Evolutionary conservation across 768 basidiomycete species (phyloP), one percentile per base, ranked within the genome.

Genomic region (Flagelloscypha sp.): DNA sequence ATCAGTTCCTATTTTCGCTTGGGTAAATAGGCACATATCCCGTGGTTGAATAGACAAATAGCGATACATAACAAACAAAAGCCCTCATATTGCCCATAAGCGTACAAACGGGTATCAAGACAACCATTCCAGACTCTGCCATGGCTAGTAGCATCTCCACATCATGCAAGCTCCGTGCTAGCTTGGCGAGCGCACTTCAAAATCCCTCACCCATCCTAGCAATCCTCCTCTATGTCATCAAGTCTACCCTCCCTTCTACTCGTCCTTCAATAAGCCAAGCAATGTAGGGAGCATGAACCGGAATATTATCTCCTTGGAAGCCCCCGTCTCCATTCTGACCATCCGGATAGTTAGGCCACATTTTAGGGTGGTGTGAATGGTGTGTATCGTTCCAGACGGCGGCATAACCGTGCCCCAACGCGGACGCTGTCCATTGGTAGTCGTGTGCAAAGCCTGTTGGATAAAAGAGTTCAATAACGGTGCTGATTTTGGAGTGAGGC

Each of bases 391-490:
- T 82, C 85, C 86, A 86, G 21, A 93, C 65, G 1, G 75, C 80
- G 44, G 77, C 83, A 56, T 90, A 77, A 12, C 55, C 63, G 67
- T 85, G 78, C 4, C 84, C 84, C 8, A 90, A 56, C 0, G 84
- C 76, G 22, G 72, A 57, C 4, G 79, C 53, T 0, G 87, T 89
- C 78, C 85, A 92, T 48, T 87, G 76, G 52, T 90, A 90, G 49
- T 90, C 88, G 48, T 83, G 79, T 18, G 87, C 79, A 51, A 86
- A 90, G 0, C 86, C 88, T 3, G 56, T 65, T 0, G 85, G 86
- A 49, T 68, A 83, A 59, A 92, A 86, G 10, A 92, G 73, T 57
- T 92, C 87, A 44, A 92, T 82, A 13, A 92, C 84, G 5, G 84
- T 78, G 5, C 84, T 77, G n/a, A 76, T 56, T 0, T 73, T 74